Conservation (phyloP, 108 stramenopile genomes). For the Chaetoceros muelleri region DNA sequence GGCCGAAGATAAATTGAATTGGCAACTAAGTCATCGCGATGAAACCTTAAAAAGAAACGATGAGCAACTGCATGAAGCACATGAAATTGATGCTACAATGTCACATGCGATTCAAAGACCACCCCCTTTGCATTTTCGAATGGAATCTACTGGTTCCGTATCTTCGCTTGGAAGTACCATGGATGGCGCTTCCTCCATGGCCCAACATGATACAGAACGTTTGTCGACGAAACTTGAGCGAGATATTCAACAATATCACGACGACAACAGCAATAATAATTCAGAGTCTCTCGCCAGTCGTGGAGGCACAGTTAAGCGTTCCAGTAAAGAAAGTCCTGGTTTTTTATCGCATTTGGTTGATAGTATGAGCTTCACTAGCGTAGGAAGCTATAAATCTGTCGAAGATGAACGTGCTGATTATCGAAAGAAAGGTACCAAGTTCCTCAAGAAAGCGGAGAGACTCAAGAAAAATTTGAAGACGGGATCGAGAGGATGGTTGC, state of each 20-base stretch:
- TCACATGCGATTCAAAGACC: too few relatives aligned
- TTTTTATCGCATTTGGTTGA: neutral
- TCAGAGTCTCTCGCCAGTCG: neutral
- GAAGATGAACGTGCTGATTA: neutral
- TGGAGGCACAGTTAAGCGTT: neutral
- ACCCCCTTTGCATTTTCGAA: neutral
- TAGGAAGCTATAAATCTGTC: neutral
- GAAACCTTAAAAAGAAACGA: too few relatives aligned
- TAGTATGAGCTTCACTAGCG: neutral
- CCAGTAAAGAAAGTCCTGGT: neutral
- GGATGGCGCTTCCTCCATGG: neutral
- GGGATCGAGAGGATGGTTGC: neutral
- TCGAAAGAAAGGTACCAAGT: neutral
- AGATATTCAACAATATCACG: neutral
- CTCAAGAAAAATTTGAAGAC: neutral
- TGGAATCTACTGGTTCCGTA: constrained; percentile 17
- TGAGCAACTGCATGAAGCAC: too few relatives aligned
- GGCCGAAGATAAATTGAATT: too few relatives aligned
- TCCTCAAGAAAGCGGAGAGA: neutral
- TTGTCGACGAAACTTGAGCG: neutral
- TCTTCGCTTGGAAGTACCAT: constrained; percentile 22
- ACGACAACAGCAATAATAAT: neutral
- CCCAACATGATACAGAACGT: neutral
- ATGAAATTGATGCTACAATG: too few relatives aligned
- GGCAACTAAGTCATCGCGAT: too few relatives aligned